These are phyloP conservation scores for Globisporangium solare DNA, from an alignment of 352 stramenopile genomes.

Conservation along the genomic window DNA sequence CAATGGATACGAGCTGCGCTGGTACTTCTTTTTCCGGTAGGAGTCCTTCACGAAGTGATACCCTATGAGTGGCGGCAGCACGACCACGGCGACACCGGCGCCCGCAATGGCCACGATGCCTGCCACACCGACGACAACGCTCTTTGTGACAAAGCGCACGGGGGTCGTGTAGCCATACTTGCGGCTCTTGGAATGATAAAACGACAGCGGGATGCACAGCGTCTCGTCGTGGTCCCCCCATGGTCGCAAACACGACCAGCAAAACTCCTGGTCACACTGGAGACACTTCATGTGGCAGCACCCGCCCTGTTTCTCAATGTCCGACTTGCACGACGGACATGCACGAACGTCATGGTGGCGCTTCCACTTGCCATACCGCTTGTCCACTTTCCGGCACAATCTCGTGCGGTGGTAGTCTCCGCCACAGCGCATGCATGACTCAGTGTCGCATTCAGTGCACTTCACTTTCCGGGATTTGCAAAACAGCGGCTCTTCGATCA, in stretches of 20 bases:
- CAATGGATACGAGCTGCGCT: slow-evolving; percentile 32
- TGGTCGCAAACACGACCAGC: slow-evolving; percentile 66
- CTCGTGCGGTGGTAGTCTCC: slow-evolving; percentile 49
- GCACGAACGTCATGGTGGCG: slow-evolving; percentile 63
- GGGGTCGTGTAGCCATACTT: slow-evolving; percentile 59
- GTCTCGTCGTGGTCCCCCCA: slow-evolving; percentile 75
- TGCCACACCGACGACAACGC: slow-evolving; percentile 42
- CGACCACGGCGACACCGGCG: slow-evolving; percentile 57
- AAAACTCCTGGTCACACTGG: slow-evolving; percentile 83
- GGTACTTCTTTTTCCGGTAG: slow-evolving; percentile 35
- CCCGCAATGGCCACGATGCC: slow-evolving; percentile 48
- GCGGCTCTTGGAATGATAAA: slow-evolving; percentile 62
- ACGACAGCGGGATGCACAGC: slow-evolving; percentile 62
- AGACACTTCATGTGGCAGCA: slow-evolving; percentile 86
- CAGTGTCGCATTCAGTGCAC: slow-evolving; percentile 37
- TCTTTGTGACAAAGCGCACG: slow-evolving; percentile 72
- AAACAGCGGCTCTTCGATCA: slow-evolving; percentile 53
- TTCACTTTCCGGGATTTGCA: slow-evolving; percentile 36
- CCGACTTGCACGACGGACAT: slow-evolving; percentile 60
- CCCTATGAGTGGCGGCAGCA: slow-evolving; percentile 61
- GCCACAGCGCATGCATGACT: slow-evolving; percentile 72
- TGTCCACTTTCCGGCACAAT: slow-evolving; percentile 56
- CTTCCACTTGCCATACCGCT: slow-evolving; percentile 62
- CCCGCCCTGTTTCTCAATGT: slow-evolving; percentile 83
- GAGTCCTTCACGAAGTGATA: slow-evolving; percentile 52